Evolutionary conservation across 129 eudicot species (phyloP).

Genomic region (Flaveria linearis): DNA sequence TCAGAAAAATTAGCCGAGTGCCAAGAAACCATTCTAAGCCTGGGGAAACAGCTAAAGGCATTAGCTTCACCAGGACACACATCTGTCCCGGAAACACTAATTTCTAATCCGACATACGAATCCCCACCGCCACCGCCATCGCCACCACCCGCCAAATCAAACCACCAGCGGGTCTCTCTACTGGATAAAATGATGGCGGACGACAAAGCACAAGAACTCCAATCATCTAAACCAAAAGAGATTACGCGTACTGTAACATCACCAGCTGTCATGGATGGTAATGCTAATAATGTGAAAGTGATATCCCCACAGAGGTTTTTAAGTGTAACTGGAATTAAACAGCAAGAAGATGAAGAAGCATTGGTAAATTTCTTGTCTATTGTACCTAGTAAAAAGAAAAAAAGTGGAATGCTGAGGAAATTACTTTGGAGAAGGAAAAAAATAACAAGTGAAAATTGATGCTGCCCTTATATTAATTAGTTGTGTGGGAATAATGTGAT

Average conservation of each 20-base stretch:
- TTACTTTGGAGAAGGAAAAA: constrained; percentile 55
- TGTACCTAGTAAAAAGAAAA: constrained; percentile 57
- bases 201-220: constrained; percentile 43
- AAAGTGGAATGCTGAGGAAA: constrained; percentile 50
- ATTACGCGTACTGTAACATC: constrained; percentile 33
- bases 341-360: constrained; percentile 44
- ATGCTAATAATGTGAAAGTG: constrained; percentile 23
- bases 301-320: constrained; percentile 31
- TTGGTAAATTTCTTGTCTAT: constrained; percentile 53
- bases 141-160: constrained; percentile 31
- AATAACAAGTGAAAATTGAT: constrained; percentile 43
- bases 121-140: constrained; percentile 30
- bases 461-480: constrained; percentile 8
- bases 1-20: constrained; percentile 93
- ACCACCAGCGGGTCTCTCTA: constrained; percentile 57
- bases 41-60: constrained; percentile 90
- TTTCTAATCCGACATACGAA: constrained; percentile 39
- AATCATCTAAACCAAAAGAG: constrained; percentile 47
- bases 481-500: constrained; percentile 32
- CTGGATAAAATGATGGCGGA: constrained; percentile 87
- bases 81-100: constrained; percentile 45
- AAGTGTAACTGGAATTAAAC: constrained; percentile 38
- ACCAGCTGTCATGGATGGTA: constrained; percentile 33
- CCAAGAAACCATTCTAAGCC: constrained; percentile 80
- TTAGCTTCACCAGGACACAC: constrained; percentile 66